phyloP scores from a whole-genome alignment of 2,329 filamentous ascomycete species.

The Penicillium decumbens region DNA sequence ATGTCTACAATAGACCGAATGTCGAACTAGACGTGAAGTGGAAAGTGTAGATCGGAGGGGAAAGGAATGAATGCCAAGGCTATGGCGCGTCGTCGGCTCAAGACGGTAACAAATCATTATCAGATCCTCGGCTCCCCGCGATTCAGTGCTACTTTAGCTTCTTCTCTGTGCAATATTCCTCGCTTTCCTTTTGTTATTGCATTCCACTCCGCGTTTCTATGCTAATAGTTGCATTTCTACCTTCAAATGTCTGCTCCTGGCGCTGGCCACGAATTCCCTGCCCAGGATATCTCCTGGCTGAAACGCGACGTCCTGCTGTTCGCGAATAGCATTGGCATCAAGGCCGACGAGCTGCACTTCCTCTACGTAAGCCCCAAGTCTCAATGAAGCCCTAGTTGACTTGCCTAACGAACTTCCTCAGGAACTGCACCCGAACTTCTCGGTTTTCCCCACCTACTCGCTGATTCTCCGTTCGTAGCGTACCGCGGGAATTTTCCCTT shows the following conservation, averaged over 20 bases:
- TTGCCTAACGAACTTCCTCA: slow-evolving; percentile 32
- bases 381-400: slow-evolving; percentile 1
- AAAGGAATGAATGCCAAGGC: slow-evolving; percentile 7
- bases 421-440: slow-evolving; percentile 83
- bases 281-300: slow-evolving; percentile 72
- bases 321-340: slow-evolving; percentile 81
- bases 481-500: background rate
- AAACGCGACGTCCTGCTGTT: slow-evolving; percentile 87
- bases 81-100: slow-evolving; percentile 13
- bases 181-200: background rate
- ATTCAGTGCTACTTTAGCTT: slow-evolving; percentile 18
- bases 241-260: slow-evolving; percentile 49
- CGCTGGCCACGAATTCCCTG: slow-evolving; percentile 73
- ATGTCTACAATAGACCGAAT: slow-evolving; percentile 14
- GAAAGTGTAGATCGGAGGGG: background rate
- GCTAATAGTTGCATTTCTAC: background rate
- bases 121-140: slow-evolving; percentile 27
- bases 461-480: slow-evolving; percentile 64
- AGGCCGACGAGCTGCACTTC: slow-evolving; percentile 83
- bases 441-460: slow-evolving; percentile 84
- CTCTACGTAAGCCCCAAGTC: slow-evolving; percentile 62
- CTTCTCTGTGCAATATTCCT: slow-evolving; percentile 2
- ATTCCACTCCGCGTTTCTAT: background rate
- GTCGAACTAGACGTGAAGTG: background rate
- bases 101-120: slow-evolving; percentile 21